These are phyloP conservation scores for Linnemannia zychae DNA, from an alignment of 192 early-diverging fungal species.

Conservation along the genomic window DNA sequence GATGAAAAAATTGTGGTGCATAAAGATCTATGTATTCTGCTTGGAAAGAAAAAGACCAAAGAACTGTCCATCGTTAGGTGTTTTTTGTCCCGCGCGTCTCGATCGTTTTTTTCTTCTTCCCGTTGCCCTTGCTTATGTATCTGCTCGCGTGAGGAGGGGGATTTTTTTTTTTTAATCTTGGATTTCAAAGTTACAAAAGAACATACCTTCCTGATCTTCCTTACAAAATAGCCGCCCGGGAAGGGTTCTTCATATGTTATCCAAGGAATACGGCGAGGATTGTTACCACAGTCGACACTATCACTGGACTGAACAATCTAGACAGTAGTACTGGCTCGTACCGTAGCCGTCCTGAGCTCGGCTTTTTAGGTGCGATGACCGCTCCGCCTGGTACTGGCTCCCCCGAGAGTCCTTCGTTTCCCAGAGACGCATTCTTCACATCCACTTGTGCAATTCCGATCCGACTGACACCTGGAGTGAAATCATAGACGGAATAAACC, in stretches of 20 bases:
- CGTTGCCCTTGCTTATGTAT: background rate
- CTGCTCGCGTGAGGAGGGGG: too few species aligned
- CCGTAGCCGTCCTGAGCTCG: background rate
- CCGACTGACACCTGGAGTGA: constrained; percentile 15
- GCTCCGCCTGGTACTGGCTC: constrained; percentile 20
- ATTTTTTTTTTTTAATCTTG: background rate
- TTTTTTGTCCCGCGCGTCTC: background rate
- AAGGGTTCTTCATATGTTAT: background rate
- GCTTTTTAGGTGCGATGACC: constrained; percentile 15
- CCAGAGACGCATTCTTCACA: constrained; percentile 11
- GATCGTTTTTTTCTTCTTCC: background rate
- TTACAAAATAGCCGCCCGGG: background rate
- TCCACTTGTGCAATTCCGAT: constrained; percentile 19
- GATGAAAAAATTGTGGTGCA: background rate
- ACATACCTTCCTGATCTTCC: background rate
- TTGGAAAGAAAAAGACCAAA: background rate
- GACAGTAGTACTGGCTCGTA: background rate
- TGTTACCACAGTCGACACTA: background rate
- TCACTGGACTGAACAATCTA: background rate
- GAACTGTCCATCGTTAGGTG: background rate
- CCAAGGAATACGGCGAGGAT: background rate
- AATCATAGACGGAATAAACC: constrained; percentile 28
- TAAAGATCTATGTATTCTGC: background rate
- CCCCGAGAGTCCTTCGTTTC: constrained; percentile 22
- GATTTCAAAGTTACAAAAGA: background rate